Base-by-base conservation (phyloP, 352 stramenopile species). In the Globisporangium cederbergense region DNA sequence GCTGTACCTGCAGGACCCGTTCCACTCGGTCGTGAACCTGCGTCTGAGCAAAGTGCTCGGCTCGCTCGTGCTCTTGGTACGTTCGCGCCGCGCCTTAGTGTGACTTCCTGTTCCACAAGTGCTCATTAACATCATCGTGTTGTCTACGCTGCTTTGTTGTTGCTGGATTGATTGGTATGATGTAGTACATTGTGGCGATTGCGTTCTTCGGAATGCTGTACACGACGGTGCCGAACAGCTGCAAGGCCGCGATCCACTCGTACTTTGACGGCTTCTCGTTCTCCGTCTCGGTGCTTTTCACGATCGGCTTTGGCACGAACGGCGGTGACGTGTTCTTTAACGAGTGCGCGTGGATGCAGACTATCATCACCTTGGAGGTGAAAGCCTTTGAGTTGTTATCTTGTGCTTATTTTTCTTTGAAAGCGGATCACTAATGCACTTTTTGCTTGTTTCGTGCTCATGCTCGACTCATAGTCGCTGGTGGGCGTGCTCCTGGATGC, bases 401-500 rank as follows among this genome's bases (percentile, higher is more conserved):
- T n/a, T 45, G n/a, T 55, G 16, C 40, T 51, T 30, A 8, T 28
- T 18, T 9, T 13, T 52, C 6, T 30, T 20, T 52, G 22, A 25
- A 25, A 25, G 1, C 22, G 22, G 22, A 10, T 42, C 25, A 6
- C 18, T 72, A 38, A 25, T 25, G 22, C 22, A 71, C 4, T 14
- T 20, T 22, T 38, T 3, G 7, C 51, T 36, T 16, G 5, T 43
- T 9, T 9, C 9, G 40, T 36, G 22, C 22, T 25, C 22, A 1
- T 25, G 22, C 22, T 25, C 22, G 22, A 25, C 22, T 28, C 7
- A 45, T 80, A 99, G 85, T 96, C 95, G 7, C 88, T 98, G 30
- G 72, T 86, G 9, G 83, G 87, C 18, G 87, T 99, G 22, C 76
- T 98, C 36, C 89, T 98, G 52, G 93, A 98, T 61, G 93, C 95